Conservation (phyloP, 2,329 filamentous ascomycete genomes). For the Fusarium sp. region DNA sequence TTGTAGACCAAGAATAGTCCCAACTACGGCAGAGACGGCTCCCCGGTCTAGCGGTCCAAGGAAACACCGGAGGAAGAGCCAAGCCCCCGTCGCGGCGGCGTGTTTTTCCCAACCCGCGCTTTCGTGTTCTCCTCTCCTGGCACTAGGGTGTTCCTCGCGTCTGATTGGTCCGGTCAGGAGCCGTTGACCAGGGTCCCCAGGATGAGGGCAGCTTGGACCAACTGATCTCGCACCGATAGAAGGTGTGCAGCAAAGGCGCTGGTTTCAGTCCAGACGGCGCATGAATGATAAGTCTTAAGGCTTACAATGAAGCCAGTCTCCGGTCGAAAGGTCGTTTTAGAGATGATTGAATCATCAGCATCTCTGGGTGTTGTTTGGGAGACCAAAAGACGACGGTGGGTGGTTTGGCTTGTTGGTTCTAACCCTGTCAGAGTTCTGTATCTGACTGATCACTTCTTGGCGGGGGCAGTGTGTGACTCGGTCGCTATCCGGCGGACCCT, state of each 20-base stretch:
- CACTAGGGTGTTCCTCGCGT: neutral
- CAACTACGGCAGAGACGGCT: neutral
- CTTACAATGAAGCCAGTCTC: neutral
- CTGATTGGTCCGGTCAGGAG: neutral
- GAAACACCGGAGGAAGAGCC: neutral
- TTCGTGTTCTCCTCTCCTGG: neutral
- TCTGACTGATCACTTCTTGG: neutral
- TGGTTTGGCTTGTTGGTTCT: neutral
- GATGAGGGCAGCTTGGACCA: neutral
- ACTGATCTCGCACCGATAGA: neutral
- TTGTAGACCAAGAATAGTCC: neutral
- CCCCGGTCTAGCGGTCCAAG: neutral
- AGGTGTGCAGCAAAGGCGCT: neutral
- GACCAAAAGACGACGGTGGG: neutral
- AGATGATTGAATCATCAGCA: neutral
- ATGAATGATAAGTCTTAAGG: neutral
- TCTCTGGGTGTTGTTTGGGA: neutral
- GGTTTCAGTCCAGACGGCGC: neutral
- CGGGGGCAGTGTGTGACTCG: neutral
- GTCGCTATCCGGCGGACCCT: neutral
- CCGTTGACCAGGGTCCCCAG: neutral
- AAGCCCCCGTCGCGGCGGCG: neutral
- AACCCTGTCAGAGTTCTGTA: neutral
- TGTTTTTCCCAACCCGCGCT: neutral
- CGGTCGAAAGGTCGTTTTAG: neutral